These are phyloP conservation scores for Rhodotorula sp. DNA, from an alignment of 1,284 basidiomycete genomes.

Conservation along the genomic window DNA sequence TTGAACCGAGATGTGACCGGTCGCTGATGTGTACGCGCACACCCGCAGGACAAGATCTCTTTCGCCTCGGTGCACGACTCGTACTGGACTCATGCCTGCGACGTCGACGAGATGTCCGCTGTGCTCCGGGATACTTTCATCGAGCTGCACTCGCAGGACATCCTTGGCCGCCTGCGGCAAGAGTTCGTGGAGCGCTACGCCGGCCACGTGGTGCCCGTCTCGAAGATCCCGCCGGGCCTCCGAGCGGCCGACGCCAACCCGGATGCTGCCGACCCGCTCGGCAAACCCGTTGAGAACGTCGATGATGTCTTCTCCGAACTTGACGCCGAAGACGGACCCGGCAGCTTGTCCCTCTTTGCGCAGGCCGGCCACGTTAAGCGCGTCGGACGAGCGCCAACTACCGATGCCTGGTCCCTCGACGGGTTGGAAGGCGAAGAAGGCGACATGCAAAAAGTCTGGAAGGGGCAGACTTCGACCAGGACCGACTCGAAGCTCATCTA, in stretches of 20 bases:
- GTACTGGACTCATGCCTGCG: slow-evolving; percentile 94
- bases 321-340: slow-evolving; percentile 40
- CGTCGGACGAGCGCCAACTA: slow-evolving; percentile 28
- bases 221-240: slow-evolving; percentile 44
- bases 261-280: background rate
- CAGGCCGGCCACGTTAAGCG: slow-evolving; percentile 25
- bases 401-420: background rate
- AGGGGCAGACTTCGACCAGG: slow-evolving; percentile 26
- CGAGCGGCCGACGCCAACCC: background rate
- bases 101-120: slow-evolving; percentile 83
- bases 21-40: background rate
- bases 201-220: slow-evolving; percentile 68
- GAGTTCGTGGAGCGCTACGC: slow-evolving; percentile 74
- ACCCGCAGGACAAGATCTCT: slow-evolving; percentile 64
- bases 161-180: slow-evolving; percentile 59
- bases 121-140: slow-evolving; percentile 93
- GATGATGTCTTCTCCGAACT: slow-evolving; percentile 45
- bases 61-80: slow-evolving; percentile 98
- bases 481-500: slow-evolving; percentile 61
- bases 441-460: slow-evolving; percentile 17
- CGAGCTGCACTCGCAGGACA: slow-evolving; percentile 80
- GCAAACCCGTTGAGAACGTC: slow-evolving; percentile 15
- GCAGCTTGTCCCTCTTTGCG: slow-evolving; percentile 22
- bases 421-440: slow-evolving; percentile 11
- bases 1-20: background rate